phyloP scores from a whole-genome alignment of 768 basidiomycete species.

The Artomyces pyxidatus region DNA sequence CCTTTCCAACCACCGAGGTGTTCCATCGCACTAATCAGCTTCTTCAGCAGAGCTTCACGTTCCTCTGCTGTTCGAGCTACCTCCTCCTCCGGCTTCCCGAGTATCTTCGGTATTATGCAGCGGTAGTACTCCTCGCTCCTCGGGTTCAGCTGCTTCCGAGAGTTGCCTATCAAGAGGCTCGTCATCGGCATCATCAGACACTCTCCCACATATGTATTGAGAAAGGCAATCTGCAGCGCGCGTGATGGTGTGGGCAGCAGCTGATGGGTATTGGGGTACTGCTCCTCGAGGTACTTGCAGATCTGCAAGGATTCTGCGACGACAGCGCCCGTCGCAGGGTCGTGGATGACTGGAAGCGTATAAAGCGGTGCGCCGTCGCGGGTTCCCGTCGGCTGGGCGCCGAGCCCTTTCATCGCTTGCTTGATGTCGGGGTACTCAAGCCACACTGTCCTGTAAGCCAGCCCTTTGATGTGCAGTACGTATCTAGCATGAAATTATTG shows the following conservation, averaged over 20 bases:
- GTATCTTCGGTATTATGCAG: not conserved
- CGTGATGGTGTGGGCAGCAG: conserved; percentile 8
- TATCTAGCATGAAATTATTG: not conserved
- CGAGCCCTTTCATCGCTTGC: not conserved
- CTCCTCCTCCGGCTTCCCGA: conserved; percentile 5
- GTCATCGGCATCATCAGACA: not conserved
- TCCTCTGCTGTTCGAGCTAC: not conserved
- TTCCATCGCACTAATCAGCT: not conserved
- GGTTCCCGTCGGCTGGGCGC: not conserved
- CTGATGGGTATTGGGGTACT: conserved; percentile 3
- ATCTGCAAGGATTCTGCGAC: conserved; percentile 15
- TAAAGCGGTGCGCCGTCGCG: conserved; percentile 1
- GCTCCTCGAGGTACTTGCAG: conserved; percentile 14
- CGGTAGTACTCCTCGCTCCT: conserved; percentile 7
- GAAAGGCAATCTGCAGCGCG: conserved; percentile 4
- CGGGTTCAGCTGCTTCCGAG: not conserved
- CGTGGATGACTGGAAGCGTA: conserved; percentile 15
- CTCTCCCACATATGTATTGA: not conserved
- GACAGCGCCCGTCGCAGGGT: conserved; percentile 5
- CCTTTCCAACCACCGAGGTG: not conserved
- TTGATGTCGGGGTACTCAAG: not conserved
- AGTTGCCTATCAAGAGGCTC: not conserved
- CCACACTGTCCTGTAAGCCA: not conserved
- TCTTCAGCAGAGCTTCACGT: not conserved
- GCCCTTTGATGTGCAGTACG: not conserved